Percentiles rank a stretch among this genome's conserved stretches.
Evolutionary conservation across 2,329 filamentous ascomycete species (phyloP).

Genomic region (Macrophomina pseudophaseolina): DNA sequence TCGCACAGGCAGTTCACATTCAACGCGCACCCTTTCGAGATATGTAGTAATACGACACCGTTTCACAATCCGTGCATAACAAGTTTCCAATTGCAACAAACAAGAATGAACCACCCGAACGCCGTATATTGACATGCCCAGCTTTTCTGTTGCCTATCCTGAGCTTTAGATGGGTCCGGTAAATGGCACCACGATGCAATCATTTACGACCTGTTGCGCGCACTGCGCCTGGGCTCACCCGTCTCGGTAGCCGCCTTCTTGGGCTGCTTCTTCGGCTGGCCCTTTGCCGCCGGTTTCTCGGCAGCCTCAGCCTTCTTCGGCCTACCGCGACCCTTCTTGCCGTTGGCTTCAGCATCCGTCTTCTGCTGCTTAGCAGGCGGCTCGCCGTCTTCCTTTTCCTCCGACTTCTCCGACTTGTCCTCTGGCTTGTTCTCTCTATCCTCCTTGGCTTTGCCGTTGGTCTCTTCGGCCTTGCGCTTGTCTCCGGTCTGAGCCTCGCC

Average conservation of each 20-base stretch:
- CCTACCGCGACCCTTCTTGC: conserved; percentile 29
- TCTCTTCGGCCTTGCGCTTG: conserved; percentile 42
- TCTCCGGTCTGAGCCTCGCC: conserved; percentile 40
- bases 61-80: conserved; percentile 17
- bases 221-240: conserved; percentile 54
- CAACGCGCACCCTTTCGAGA: not conserved
- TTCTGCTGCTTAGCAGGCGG: conserved; percentile 41
- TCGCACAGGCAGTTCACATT: not conserved
- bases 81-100: conserved; percentile 22
- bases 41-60: conserved; percentile 24
- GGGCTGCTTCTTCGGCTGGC: conserved; percentile 47
- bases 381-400: conserved; percentile 32
- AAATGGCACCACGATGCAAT: not conserved
- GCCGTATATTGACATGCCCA: conserved; percentile 21
- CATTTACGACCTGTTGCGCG: conserved; percentile 40
- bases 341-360: conserved; percentile 41
- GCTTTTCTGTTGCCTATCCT: conserved; percentile 19
- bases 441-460: conserved; percentile 35
- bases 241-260: conserved; percentile 57
- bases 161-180: conserved; percentile 6
- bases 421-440: conserved; percentile 31
- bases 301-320: conserved; percentile 43
- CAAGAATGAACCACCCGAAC: conserved; percentile 14
- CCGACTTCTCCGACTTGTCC: conserved; percentile 35
- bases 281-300: conserved; percentile 38